These are phyloP conservation scores for Leccinum incarnatum DNA, from an alignment of 768 basidiomycete genomes.

Conservation along the genomic window DNA sequence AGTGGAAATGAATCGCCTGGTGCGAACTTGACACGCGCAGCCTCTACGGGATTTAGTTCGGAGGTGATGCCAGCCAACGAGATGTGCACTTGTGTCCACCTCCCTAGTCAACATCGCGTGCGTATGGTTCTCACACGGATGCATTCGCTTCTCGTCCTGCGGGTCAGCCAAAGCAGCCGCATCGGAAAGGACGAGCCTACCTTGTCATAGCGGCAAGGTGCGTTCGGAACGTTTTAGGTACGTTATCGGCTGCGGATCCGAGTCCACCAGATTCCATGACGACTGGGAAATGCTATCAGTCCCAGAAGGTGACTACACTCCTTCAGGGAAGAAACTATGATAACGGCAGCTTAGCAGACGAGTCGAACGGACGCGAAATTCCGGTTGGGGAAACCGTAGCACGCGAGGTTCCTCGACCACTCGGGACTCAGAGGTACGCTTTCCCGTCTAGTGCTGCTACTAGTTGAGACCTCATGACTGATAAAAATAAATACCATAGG, in stretches of 20 bases:
- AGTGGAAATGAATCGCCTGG: neutral
- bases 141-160: slow-evolving; percentile 7
- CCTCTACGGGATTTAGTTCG: slow-evolving; percentile 51
- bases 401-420: neutral
- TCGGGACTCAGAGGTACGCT: neutral
- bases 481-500: neutral
- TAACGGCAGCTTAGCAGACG: too few relatives aligned
- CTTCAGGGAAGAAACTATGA: neutral
- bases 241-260: too few relatives aligned
- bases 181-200: too few relatives aligned
- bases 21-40: slow-evolving; percentile 47
- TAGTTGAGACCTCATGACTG: neutral
- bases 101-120: slow-evolving; percentile 39
- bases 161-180: slow-evolving; percentile 5
- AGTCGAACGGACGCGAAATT: neutral
- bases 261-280: too few relatives aligned
- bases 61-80: slow-evolving; percentile 45
- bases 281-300: too few relatives aligned
- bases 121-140: neutral
- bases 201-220: too few relatives aligned
- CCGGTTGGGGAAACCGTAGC: too few relatives aligned
- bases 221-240: too few relatives aligned
- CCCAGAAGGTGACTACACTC: too few relatives aligned
- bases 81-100: slow-evolving; percentile 60
- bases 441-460: neutral